These are phyloP conservation scores for Colletotrichum lentis DNA, from an alignment of 2,329 filamentous ascomycete genomes.

Conservation along the genomic window DNA sequence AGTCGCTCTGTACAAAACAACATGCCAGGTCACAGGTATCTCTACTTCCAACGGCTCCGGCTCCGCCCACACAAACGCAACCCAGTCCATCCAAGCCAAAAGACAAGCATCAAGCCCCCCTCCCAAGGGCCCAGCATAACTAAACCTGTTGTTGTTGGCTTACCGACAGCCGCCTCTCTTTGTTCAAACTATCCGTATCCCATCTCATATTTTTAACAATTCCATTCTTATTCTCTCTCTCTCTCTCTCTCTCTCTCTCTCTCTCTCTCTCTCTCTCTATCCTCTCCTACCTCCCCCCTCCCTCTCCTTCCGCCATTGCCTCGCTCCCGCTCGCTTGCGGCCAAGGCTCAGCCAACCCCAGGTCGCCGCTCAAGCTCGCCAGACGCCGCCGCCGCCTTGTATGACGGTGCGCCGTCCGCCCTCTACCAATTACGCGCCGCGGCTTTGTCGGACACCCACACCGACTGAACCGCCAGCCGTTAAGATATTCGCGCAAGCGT, in stretches of 20 bases:
- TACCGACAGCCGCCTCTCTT: conserved; percentile 15
- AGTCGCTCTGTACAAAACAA: too few species aligned
- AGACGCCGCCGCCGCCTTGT: conserved; percentile 23
- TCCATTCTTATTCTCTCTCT: background rate
- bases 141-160: conserved; percentile 3
- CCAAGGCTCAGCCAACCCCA: background rate
- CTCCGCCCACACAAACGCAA: conserved; percentile 1
- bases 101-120: conserved; percentile 10
- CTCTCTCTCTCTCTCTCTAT: too few species aligned
- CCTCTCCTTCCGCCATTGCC: too few species aligned
- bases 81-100: background rate
- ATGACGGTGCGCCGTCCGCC: conserved; percentile 27
- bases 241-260: background rate
- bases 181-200: conserved; percentile 7
- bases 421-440: conserved; percentile 19
- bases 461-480: conserved; percentile 25
- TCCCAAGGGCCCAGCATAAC: conserved; percentile 25
- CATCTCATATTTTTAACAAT: conserved; percentile 20
- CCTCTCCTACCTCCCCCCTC: background rate
- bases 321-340: background rate
- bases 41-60: background rate
- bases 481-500: conserved; percentile 36
- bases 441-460: conserved; percentile 30
- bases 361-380: background rate
- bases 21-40: too few species aligned